Conservation (phyloP, 129 eudicot species). For the Centaurea solstitialis region DNA sequence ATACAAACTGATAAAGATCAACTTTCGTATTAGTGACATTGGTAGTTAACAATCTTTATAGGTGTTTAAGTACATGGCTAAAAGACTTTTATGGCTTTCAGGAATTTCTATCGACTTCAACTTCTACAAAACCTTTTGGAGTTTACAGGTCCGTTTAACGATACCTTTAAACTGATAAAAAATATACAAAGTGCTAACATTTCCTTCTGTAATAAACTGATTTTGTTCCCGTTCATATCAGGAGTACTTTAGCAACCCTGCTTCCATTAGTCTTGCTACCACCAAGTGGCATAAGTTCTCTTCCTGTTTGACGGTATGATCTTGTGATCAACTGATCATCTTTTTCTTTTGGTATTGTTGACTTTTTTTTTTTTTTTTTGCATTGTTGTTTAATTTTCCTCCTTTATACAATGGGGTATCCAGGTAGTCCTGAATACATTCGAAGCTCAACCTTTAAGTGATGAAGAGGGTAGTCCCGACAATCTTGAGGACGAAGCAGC, state of each 20-base stretch:
- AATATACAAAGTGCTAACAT: neutral
- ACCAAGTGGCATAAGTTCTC: conserved; percentile 92
- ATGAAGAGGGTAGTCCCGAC: conserved; percentile 84
- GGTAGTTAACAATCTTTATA: neutral
- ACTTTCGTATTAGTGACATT: neutral
- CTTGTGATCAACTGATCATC: neutral
- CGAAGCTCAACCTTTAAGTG: conserved; percentile 94
- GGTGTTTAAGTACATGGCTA: neutral
- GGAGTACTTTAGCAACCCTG: conserved; percentile 84
- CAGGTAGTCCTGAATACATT: conserved; percentile 84
- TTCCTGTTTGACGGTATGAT: conserved; percentile 70
- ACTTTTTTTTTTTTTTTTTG: conserved; percentile 18
- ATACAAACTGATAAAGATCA: neutral
- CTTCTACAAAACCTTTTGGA: conserved; percentile 97
- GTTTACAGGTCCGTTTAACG: conserved; percentile 71
- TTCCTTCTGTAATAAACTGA: neutral
- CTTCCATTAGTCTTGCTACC: conserved; percentile 59
- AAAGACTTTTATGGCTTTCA: conserved; percentile 29
- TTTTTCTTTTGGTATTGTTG: neutral
- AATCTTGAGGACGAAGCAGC: conserved; percentile 93
- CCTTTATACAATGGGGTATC: conserved; percentile 12
- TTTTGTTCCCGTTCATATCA: conserved; percentile 24
- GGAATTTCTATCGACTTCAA: conserved; percentile 94
- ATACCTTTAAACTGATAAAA: neutral
- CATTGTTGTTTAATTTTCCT: neutral